Conservation (phyloP, 1,284 basidiomycete genomes). For the Pseudozyma tsukubaensis region DNA sequence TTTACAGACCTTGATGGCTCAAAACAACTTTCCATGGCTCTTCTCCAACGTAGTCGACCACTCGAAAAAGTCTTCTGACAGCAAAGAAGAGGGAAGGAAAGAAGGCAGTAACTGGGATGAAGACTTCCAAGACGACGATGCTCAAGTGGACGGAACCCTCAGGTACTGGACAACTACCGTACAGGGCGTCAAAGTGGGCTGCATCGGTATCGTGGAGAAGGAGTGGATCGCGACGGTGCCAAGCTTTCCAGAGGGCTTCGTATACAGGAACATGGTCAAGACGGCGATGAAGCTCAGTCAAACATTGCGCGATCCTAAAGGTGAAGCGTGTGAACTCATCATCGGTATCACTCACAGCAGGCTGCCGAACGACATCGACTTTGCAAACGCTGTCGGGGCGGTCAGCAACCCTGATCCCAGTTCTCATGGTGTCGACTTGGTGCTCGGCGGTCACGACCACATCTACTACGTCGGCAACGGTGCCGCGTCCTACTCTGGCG, state of each 20-base stretch:
- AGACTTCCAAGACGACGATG: conserved; percentile 72
- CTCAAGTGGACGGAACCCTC: conserved; percentile 52
- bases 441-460: conserved; percentile 92
- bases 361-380: conserved; percentile 74
- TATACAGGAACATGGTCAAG: conserved; percentile 66
- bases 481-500: conserved; percentile 78
- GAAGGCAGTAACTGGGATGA: conserved; percentile 66
- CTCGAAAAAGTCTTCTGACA: conserved; percentile 74
- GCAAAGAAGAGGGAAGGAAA: conserved; percentile 67
- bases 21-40: conserved; percentile 39
- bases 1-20: conserved; percentile 37
- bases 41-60: conserved; percentile 71
- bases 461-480: conserved; percentile 85
- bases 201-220: conserved; percentile 86
- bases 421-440: conserved; percentile 82
- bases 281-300: conserved; percentile 73
- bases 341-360: conserved; percentile 84
- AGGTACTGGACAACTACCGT: conserved; percentile 76
- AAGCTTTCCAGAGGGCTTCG: conserved; percentile 80
- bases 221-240: conserved; percentile 87
- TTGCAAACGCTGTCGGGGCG: conserved; percentile 74
- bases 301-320: conserved; percentile 78
- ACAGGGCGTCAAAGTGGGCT: conserved; percentile 77
- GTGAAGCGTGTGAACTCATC: conserved; percentile 75
- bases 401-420: conserved; percentile 70